Base-by-base conservation (phyloP, 2,329 filamentous ascomycete genomes). In the Epichloe festucae region DNA sequence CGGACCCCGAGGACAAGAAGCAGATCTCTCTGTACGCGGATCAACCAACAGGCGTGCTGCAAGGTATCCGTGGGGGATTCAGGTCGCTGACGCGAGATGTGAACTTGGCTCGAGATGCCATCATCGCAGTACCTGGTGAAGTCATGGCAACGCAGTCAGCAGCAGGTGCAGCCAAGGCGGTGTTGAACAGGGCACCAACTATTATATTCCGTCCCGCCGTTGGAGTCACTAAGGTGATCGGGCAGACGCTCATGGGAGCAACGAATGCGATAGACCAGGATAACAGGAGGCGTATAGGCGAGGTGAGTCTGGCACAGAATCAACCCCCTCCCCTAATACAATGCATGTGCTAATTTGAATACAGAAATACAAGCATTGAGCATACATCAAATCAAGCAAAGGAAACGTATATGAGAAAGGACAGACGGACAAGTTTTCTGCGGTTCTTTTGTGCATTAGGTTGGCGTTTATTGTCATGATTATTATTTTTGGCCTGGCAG, bases 81-180 rank as follows among this genome's bases (percentile, higher is more conserved):
- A 74, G 82, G 31, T 87, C 89, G 50, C 75, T 98, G 31, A 83
- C 90, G 54, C 81, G 89, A 36, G 94, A 98, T 65, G 73, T 98
- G n/a, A 76, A 91, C 40, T 74, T 90, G 44, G 88, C 93, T 0
- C 77, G 84, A 52, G 89, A 98, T 68, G 93, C 91, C 10, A 89
- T 98, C 53, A 91, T 98, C 60, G 93, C 91, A 1, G 88, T 98
- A 27, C 91, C 93, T 0, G 87, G 85, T 0, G 91, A 97, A 64
- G 80, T 95, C 1, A 84, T 95, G 74, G 89, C 96, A 61, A 89
- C 86, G 60, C 79, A 82, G 21, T 89, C 81, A 53, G 90, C 91
- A 1, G 80, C 82, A 42, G 89, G 87, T 2, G 89, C 87, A 1
- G 88, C 89, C 14, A 82, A 74, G 61, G 90, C 85, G 1, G 82